These are phyloP conservation scores for Fusarium xylarioides DNA, from an alignment of 2,329 filamentous ascomycete genomes.

Conservation along the genomic window DNA sequence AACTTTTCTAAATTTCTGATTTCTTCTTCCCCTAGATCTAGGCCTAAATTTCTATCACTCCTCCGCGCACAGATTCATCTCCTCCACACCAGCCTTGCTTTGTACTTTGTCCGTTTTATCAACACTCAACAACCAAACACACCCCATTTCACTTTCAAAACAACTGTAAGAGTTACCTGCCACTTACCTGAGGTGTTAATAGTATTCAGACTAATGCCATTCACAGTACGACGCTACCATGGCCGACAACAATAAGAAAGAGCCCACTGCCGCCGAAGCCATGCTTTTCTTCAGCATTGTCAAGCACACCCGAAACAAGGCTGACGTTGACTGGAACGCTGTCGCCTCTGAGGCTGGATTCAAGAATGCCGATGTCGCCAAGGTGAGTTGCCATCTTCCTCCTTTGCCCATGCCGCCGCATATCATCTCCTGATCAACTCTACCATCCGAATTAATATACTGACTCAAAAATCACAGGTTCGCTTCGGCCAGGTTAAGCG, in stretches of 20 bases:
- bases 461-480: constrained; percentile 42
- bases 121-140: not conserved
- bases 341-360: constrained; percentile 55
- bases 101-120: not conserved
- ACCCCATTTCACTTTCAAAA: not conserved
- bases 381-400: constrained; percentile 44
- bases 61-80: not conserved
- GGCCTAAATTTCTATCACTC: not conserved
- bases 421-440: not conserved
- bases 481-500: constrained; percentile 61
- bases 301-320: constrained; percentile 54
- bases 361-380: constrained; percentile 57
- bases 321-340: constrained; percentile 58
- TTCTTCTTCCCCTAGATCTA: not conserved
- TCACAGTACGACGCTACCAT: constrained; percentile 34
- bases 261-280: constrained; percentile 53
- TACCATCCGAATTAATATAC: not conserved
- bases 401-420: not conserved
- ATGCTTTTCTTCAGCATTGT: constrained; percentile 57
- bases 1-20: not conserved
- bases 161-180: not conserved
- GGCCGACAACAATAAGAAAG: constrained; percentile 46
- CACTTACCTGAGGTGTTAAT: not conserved
- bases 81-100: not conserved
- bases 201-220: constrained; percentile 2